Evolutionary conservation across 768 basidiomycete species (phyloP).

Genomic region (Daedalea quercina): DNA sequence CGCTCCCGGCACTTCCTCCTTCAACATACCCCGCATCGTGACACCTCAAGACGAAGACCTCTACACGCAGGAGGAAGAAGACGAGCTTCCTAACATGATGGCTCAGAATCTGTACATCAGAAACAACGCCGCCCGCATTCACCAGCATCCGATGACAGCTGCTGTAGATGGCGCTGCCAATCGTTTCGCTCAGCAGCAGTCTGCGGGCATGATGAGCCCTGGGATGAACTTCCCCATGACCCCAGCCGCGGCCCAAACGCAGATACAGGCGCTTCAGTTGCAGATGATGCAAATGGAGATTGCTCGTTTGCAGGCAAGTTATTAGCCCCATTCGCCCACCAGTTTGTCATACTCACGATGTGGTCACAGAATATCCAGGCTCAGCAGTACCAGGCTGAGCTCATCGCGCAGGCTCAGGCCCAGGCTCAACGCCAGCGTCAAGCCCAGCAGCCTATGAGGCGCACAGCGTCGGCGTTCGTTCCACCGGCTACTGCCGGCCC

Average conservation of each 20-base stretch:
- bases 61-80: conserved; percentile 49
- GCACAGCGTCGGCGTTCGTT: conserved; percentile 40
- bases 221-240: conserved; percentile 36
- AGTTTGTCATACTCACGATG: not conserved
- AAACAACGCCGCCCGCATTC: conserved; percentile 24
- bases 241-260: conserved; percentile 40
- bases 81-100: conserved; percentile 54
- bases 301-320: conserved; percentile 67
- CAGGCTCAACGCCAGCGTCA: conserved; percentile 46
- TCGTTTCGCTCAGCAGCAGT: conserved; percentile 59
- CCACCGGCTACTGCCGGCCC: conserved; percentile 75
- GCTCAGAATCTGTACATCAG: conserved; percentile 46
- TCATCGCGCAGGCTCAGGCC: conserved; percentile 59
- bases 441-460: conserved; percentile 41
- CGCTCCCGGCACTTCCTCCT: conserved; percentile 46
- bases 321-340: not conserved
- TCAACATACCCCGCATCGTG: conserved; percentile 55
- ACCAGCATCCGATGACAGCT: conserved; percentile 57
- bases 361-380: conserved; percentile 52
- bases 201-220: conserved; percentile 49
- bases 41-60: conserved; percentile 35
- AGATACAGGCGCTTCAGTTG: conserved; percentile 66
- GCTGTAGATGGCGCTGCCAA: conserved; percentile 65
- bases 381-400: conserved; percentile 71
- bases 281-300: conserved; percentile 85